phyloP scores from a whole-genome alignment of 768 basidiomycete species.

The Trametes elegans region DNA sequence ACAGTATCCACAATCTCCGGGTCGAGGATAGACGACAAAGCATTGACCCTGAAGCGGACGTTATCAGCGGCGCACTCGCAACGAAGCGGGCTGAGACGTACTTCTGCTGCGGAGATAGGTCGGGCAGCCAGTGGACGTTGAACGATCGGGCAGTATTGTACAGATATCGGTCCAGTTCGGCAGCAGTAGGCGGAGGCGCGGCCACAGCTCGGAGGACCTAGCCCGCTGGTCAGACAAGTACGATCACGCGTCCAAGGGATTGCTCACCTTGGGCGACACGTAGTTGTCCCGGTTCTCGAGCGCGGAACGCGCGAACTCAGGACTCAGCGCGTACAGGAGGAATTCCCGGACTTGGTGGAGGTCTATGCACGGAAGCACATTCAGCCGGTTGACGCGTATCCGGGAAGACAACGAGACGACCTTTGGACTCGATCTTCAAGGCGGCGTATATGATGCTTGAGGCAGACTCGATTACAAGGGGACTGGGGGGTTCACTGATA shows the following conservation, averaged over 20 bases:
- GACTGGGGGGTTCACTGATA: slow-evolving; percentile 45
- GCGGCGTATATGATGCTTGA: slow-evolving; percentile 66
- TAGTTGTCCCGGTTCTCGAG: slow-evolving; percentile 47
- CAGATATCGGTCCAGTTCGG: slow-evolving; percentile 55
- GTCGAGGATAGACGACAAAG: slow-evolving; percentile 62
- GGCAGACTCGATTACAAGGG: slow-evolving; percentile 60
- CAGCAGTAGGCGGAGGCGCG: slow-evolving; percentile 52
- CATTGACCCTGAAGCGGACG: slow-evolving; percentile 41
- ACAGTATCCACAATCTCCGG: slow-evolving; percentile 46
- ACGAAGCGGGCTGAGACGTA: slow-evolving; percentile 31
- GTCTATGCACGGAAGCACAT: slow-evolving; percentile 39
- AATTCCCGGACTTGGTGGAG: slow-evolving; percentile 52
- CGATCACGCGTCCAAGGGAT: neutral
- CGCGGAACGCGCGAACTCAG: slow-evolving; percentile 55
- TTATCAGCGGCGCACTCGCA: neutral
- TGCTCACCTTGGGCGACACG: slow-evolving; percentile 50
- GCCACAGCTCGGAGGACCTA: slow-evolving; percentile 54
- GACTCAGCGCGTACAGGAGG: slow-evolving; percentile 55
- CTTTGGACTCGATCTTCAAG: slow-evolving; percentile 55
- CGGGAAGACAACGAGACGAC: slow-evolving; percentile 31
- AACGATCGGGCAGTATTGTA: slow-evolving; percentile 50
- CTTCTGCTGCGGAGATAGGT: slow-evolving; percentile 61
- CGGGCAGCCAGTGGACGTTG: slow-evolving; percentile 60
- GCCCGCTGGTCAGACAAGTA: neutral
- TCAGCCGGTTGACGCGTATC: neutral